Evolutionary conservation across 495 filamentous ascomycete species (phyloP).

Genomic region (Penicillium psychrofluorescens): DNA sequence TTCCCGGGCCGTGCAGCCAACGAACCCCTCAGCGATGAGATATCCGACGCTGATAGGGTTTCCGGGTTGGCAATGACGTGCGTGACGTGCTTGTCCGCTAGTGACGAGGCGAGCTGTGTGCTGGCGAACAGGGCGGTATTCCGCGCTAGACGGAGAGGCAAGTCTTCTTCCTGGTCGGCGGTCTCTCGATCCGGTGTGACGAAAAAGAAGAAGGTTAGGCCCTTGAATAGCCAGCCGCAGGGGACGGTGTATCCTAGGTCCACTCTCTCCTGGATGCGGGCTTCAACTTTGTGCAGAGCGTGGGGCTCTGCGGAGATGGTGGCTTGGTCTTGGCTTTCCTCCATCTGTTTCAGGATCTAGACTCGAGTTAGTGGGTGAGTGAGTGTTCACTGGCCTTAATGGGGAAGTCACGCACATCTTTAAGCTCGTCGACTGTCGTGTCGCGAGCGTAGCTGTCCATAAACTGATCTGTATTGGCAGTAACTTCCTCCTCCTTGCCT

Average conservation of each 20-base stretch:
- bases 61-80: conserved; percentile 28
- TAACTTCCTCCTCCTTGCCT: conserved; percentile 35
- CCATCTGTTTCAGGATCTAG: conserved; percentile 43
- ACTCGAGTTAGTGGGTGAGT: background rate
- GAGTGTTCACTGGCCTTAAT: background rate
- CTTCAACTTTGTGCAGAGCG: conserved; percentile 48
- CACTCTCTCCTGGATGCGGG: conserved; percentile 44
- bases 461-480: conserved; percentile 60
- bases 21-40: conserved; percentile 20
- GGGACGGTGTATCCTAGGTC: conserved; percentile 26
- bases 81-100: conserved; percentile 16
- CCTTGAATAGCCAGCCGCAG: conserved; percentile 62
- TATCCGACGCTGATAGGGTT: conserved; percentile 7
- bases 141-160: conserved; percentile 15
- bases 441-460: conserved; percentile 81
- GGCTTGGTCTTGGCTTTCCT: conserved; percentile 17
- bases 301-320: conserved; percentile 14
- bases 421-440: conserved; percentile 57
- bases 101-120: conserved; percentile 29
- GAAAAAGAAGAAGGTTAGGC: conserved; percentile 48
- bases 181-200: conserved; percentile 10
- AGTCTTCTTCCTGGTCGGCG: background rate
- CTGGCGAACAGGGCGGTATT: conserved; percentile 59
- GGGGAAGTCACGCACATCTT: conserved; percentile 25
- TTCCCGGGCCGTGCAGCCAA: conserved; percentile 18